phyloP scores from a whole-genome alignment of 768 basidiomycete genomes.

The Peribolospora baueri region DNA sequence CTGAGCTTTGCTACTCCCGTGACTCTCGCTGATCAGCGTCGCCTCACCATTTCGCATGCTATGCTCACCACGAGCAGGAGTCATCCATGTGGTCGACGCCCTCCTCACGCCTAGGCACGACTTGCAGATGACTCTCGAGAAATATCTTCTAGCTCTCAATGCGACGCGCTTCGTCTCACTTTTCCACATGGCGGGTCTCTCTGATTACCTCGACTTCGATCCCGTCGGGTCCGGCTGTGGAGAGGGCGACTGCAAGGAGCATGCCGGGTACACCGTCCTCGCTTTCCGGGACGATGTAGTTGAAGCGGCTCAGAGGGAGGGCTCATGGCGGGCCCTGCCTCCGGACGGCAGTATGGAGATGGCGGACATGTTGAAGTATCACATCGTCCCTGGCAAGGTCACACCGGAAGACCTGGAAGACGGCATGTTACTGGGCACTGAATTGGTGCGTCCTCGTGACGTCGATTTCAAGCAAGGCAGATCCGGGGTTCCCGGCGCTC shows the following conservation, averaged over 20 bases:
- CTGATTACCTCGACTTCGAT: slow-evolving; percentile 19
- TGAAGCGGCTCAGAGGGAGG: slow-evolving; percentile 1
- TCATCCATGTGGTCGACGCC: slow-evolving; percentile 64
- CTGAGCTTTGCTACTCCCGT: neutral
- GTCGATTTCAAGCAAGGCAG: too few relatives aligned
- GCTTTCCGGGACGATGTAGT: slow-evolving; percentile 75
- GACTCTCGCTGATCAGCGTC: too few relatives aligned
- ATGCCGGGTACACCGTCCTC: slow-evolving; percentile 47
- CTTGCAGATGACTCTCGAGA: slow-evolving; percentile 70
- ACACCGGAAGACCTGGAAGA: slow-evolving; percentile 41
- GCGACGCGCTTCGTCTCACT: slow-evolving; percentile 76
- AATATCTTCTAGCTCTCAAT: slow-evolving; percentile 73
- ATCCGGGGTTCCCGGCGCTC: too few relatives aligned
- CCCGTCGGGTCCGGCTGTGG: slow-evolving; percentile 25
- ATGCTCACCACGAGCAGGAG: slow-evolving; percentile 24
- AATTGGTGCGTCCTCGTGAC: slow-evolving; percentile 24
- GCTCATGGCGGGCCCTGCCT: slow-evolving; percentile 24
- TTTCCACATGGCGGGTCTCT: slow-evolving; percentile 56
- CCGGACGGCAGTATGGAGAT: slow-evolving; percentile 42
- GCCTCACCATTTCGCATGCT: neutral
- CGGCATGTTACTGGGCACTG: slow-evolving; percentile 57
- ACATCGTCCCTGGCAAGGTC: slow-evolving; percentile 70
- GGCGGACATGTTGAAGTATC: slow-evolving; percentile 52
- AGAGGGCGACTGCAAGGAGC: slow-evolving; percentile 17
- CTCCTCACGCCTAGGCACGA: slow-evolving; percentile 54